A percentile compares a stretch with the other conserved stretches of the same genome.
phyloP scores from a whole-genome alignment of 129 eudicot genomes.

The Tagetes erecta region DNA sequence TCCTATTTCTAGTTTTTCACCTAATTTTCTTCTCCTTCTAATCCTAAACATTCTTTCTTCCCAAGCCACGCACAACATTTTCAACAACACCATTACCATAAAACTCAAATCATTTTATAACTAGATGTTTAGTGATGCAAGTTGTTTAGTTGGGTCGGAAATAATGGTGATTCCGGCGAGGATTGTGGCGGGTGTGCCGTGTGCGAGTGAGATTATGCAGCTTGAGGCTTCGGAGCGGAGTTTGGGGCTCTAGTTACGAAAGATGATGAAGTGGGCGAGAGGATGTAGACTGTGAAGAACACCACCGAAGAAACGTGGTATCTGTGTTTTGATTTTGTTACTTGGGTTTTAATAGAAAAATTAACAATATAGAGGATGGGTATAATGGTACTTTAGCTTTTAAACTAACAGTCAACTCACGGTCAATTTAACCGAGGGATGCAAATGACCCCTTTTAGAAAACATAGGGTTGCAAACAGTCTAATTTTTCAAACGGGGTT shows the following conservation, averaged over 20 bases:
- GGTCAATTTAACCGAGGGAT: too few relatives aligned
- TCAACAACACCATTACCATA: constrained; percentile 66
- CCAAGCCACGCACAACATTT: constrained; percentile 55
- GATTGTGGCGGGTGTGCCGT: constrained; percentile 88
- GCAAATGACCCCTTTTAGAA: too few relatives aligned
- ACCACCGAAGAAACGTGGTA: constrained; percentile 52
- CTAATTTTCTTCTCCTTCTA: constrained; percentile 44
- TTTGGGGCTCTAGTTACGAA: constrained; percentile 65
- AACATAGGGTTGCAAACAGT: too few relatives aligned
- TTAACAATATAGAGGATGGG: too few relatives aligned
- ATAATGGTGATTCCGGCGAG: constrained; percentile 55
- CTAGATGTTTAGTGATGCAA: constrained; percentile 55
- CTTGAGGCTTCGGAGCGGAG: constrained; percentile 87
- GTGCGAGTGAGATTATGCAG: constrained; percentile 71
- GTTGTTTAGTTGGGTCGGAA: constrained; percentile 39
- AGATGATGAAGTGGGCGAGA: constrained; percentile 51
- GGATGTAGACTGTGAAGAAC: constrained; percentile 47
- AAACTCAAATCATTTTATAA: constrained; percentile 50
- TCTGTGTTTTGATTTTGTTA: background rate
- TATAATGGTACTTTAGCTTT: too few relatives aligned
- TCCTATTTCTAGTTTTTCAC: constrained; percentile 15
- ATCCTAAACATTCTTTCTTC: constrained; percentile 42
- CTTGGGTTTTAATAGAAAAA: too few relatives aligned
- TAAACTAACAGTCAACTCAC: too few relatives aligned
- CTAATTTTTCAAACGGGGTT: too few relatives aligned